These are phyloP conservation scores for Heliophila coronopifolia DNA, from an alignment of 441 rosid genomes.

Conservation along the genomic window DNA sequence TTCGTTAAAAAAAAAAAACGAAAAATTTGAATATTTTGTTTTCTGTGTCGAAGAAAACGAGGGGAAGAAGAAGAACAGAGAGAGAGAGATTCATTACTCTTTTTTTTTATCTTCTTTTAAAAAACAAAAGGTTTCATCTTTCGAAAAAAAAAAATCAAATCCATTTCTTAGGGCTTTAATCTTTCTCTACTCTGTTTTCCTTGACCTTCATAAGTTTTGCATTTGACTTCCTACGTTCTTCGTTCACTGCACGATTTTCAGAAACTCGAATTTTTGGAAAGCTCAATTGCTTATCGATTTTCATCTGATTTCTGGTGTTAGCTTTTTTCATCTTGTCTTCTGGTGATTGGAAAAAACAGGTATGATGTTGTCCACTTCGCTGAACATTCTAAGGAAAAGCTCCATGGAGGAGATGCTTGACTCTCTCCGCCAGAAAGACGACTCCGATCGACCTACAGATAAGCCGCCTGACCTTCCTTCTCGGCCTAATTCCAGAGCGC, in stretches of 20 bases:
- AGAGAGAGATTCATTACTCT: conserved; percentile 16
- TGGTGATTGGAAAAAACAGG: not conserved
- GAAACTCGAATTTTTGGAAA: conserved; percentile 18
- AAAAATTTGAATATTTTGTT: conserved; percentile 15
- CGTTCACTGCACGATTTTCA: too few relatives aligned
- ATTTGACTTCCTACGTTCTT: too few relatives aligned
- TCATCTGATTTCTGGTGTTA: conserved; percentile 10
- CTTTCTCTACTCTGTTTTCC: not conserved
- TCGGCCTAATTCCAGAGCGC: conserved; percentile 76
- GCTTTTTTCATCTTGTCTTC: not conserved
- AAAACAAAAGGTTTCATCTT: conserved; percentile 22
- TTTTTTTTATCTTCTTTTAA: conserved; percentile 12
- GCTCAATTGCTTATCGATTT: conserved; percentile 20
- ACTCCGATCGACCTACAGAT: conserved; percentile 63
- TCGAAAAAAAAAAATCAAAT: not conserved
- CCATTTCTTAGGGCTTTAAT: too few relatives aligned
- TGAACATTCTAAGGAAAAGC: conserved; percentile 44
- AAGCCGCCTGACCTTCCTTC: conserved; percentile 87
- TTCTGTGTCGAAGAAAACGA: conserved; percentile 31
- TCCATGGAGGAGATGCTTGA: conserved; percentile 96
- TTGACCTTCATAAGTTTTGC: conserved; percentile 35
- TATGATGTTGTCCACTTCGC: conserved; percentile 35
- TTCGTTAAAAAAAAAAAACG: not conserved
- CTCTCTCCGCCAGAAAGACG: conserved; percentile 64
- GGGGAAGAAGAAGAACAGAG: conserved; percentile 29